Evolutionary conservation across 1,284 basidiomycete species (phyloP), one percentile per base, ranked within the genome.

Genomic region (Farysia itapuensis): DNA sequence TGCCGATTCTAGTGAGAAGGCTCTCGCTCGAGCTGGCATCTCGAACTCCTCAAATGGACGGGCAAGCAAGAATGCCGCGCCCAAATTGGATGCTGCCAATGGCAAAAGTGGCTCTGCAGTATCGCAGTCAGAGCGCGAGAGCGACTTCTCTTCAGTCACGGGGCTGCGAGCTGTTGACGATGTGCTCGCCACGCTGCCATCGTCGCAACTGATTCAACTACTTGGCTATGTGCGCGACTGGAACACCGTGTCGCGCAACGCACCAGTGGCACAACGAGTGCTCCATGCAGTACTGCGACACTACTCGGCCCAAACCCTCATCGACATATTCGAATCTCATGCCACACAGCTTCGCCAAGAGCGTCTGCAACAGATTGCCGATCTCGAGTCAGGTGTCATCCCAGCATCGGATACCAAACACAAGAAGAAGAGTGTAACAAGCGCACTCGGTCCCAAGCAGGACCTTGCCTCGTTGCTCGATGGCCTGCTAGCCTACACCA

Each of bases 201-300:
- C 83, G 2, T 71, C 84, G 9, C 90, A 94, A 67, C 83, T 98
- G 16, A 85, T 86, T 7, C 85, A 86, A 46, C 82, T 99, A 13
- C 80, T 97, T 38, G 82, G 83, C 31, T 93, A 90, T 77, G 82
- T 92, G 25, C 83, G 89, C 33, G 86, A 89, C 67, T 99, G 94
- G 94, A 99, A 97, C 78, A 86, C 92, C 11, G 87, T 86, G 45
- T 88, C 88, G 5, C 86, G 86, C 70, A 92, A 90, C 18, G 86
- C 88, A 50, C 79, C 79, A n/a, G 82, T 95, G 30, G 94, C 95
- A 1, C 94, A 99, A 78, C 81, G 81, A 14, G 81, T 97, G 21
- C 79, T 99, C 40, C 85, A 90, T 71, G 86, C 90, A 4, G 79
- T 97, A 39, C 79, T 97, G 47, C 87, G 88, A 66, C 78, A 88